Percentiles rank a stretch among this genome's conserved stretches.
phyloP scores from a whole-genome alignment of 2,329 filamentous ascomycete genomes.

The Ophiostoma montium region DNA sequence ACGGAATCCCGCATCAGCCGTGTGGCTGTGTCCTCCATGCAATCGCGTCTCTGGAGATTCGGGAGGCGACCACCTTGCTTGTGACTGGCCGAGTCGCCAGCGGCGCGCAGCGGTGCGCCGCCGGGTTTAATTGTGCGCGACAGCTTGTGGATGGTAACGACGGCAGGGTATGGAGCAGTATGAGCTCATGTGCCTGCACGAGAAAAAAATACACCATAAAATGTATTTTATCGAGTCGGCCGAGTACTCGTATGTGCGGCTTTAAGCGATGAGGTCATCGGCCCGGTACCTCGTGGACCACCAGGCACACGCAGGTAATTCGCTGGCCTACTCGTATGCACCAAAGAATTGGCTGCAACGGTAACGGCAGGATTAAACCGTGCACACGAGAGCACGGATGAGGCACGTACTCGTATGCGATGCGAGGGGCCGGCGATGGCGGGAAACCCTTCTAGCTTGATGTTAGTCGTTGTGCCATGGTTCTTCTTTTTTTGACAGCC shows the following conservation, averaged over 20 bases:
- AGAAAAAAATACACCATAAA: no score
- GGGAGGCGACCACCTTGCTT: background rate
- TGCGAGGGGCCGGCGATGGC: background rate
- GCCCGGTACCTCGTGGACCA: background rate
- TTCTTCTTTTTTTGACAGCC: background rate
- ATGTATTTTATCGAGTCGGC: background rate
- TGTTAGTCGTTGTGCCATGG: background rate
- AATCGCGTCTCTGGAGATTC: background rate
- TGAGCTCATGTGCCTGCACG: background rate
- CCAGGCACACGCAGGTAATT: background rate
- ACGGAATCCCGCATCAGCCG: background rate
- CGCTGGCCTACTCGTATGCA: no score
- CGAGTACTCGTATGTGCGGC: background rate
- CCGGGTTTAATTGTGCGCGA: conserved; percentile 2
- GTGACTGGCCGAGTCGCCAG: conserved; percentile 11
- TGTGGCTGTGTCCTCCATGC: background rate
- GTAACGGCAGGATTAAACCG: background rate
- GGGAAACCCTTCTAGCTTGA: background rate
- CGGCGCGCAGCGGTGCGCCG: conserved; percentile 19
- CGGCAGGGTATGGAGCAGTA: background rate
- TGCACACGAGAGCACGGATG: no score
- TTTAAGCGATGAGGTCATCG: background rate
- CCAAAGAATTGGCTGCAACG: no score
- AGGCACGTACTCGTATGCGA: background rate
- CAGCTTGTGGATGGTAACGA: conserved; percentile 2